phyloP scores from a whole-genome alignment of 1,139 yeast species.

The Blastobotrys indianensis region DNA sequence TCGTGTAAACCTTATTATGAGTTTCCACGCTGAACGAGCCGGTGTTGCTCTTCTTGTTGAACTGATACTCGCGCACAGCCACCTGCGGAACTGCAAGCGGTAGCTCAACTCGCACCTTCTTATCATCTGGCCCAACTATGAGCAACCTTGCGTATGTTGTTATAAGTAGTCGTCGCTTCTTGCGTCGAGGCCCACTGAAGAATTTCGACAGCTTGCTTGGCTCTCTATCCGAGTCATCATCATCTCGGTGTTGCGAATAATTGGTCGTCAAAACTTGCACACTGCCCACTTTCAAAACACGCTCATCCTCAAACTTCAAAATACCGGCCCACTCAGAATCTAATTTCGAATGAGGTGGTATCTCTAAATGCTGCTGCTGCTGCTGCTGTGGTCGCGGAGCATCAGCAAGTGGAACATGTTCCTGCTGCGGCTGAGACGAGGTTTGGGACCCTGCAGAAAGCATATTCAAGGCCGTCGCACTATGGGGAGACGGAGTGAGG shows the following conservation, averaged over 20 bases:
- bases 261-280: conserved; percentile 30
- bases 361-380: conserved; percentile 40
- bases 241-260: conserved; percentile 15
- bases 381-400: conserved; percentile 18
- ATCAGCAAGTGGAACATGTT: conserved; percentile 7
- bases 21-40: conserved; percentile 33
- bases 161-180: conserved; percentile 30
- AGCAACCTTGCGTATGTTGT: conserved; percentile 35
- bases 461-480: no score
- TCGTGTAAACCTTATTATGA: conserved; percentile 31
- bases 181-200: conserved; percentile 27
- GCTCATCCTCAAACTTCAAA: conserved; percentile 59
- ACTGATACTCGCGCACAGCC: conserved; percentile 31
- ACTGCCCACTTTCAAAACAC: conserved; percentile 61
- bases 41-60: conserved; percentile 25
- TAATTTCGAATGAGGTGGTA: conserved; percentile 50
- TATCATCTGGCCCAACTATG: conserved; percentile 28
- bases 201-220: conserved; percentile 30
- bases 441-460: conserved; percentile 11
- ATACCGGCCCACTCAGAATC: conserved; percentile 67
- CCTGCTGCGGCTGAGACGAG: conserved; percentile 5
- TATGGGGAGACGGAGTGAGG: no score
- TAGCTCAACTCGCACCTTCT: conserved; percentile 30
- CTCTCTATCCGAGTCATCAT: conserved; percentile 24
- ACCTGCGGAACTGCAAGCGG: conserved; percentile 33